Percentiles rank a stretch among this genome's conserved stretches.
These are phyloP conservation scores for Picochlorum costavermella DNA, from an alignment of 139 green algal genomes.

Conservation along the genomic window DNA sequence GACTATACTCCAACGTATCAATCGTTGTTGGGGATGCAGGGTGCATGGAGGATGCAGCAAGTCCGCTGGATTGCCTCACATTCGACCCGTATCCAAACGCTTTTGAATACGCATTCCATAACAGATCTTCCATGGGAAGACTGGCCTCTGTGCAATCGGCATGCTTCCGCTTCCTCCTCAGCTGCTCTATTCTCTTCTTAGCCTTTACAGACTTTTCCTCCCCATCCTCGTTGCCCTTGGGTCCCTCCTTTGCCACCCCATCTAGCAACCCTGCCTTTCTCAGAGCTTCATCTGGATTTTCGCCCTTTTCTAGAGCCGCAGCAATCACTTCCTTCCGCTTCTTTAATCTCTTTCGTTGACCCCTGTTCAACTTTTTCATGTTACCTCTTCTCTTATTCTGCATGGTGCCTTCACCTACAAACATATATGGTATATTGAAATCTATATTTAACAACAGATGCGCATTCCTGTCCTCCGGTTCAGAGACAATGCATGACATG, in stretches of 20 bases:
- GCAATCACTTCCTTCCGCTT: neutral
- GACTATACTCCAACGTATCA: neutral
- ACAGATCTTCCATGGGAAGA: neutral
- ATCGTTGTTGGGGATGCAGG: neutral
- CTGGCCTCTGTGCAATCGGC: neutral
- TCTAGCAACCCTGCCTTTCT: neutral
- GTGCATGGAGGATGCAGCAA: neutral
- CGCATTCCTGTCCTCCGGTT: too few species aligned
- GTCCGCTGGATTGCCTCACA: neutral
- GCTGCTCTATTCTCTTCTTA: constrained; percentile 1
- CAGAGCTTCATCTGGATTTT: neutral
- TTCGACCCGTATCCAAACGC: constrained; percentile 1
- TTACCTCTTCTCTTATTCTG: constrained; percentile 4
- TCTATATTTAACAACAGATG: too few species aligned
- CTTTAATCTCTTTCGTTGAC: constrained; percentile 2
- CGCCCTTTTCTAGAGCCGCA: neutral
- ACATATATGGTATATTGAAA: neutral
- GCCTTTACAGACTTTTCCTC: neutral
- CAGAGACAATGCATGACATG: neutral
- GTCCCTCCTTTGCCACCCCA: neutral
- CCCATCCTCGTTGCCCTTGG: neutral
- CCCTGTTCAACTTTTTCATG: constrained; percentile 11
- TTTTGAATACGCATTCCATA: neutral
- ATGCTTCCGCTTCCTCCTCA: neutral
- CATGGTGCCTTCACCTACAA: constrained; percentile 1